Base-by-base conservation (phyloP, 176 grass and related monocot genomes). In the Luzula sylvatica region DNA sequence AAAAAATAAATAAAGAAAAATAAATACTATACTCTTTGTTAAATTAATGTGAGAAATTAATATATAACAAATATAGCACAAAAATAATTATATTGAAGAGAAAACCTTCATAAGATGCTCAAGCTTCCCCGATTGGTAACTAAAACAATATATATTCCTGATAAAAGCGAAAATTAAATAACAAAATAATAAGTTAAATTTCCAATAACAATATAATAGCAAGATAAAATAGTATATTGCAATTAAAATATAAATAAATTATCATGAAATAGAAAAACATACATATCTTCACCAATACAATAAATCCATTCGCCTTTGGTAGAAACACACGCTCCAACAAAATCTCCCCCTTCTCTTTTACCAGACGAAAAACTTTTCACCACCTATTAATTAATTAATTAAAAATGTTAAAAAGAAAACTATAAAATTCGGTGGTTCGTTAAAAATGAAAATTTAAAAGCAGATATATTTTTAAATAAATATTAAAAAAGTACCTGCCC, bases 221-320 rank as follows among this genome's bases (percentile, higher is more conserved):
- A 35, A 35, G 30, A 35, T 35, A 35, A 35, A 35, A 35, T 35
- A 35, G 0, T 3, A 12, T 23, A 19, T 23, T 29, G 16, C 8
- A 35, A 46, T 24, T 0, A 48, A 39, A 20, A 39, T 20, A 40
- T 29, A 66, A 40, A 3, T 7, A 58, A 44, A 38, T 35, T 53
- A 30, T 15, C 16, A 26, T 41, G 20, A 63, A 42, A 46, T 5
- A 54, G 23, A 56, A 61, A 51, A 64, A 22, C 82, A 83, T 81
- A 98, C 93, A 87, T 87, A 69, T 98, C 93, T 90, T 98, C 93
- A 66, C 93, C 86, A 49, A 98, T 76, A 69, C 86, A 98, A 57
- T 92, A 98, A 60, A 90, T 87, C 93, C 93, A 98, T 42, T 98
- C 86, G 69, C 93, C 93, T 83, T 98, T 98, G 20, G 93, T 85